These are phyloP conservation scores for Lumnitzera littorea DNA, from an alignment of 345 rosid genomes.

Conservation along the genomic window DNA sequence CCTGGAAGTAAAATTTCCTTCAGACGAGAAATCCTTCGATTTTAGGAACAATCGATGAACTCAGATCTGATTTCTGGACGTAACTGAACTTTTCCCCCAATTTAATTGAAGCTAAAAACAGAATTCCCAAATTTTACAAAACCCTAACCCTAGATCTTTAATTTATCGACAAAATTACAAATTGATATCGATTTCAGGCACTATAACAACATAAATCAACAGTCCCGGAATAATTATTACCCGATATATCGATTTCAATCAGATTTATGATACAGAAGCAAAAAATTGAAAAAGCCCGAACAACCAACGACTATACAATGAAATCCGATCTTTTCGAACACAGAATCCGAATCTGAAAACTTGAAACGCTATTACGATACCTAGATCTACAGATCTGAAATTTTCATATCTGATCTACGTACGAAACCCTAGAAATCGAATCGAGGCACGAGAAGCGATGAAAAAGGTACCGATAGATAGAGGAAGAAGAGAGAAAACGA, in stretches of 20 bases:
- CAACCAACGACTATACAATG: neutral
- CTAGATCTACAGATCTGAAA: slow-evolving; percentile 7
- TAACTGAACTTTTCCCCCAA: slow-evolving; percentile 4
- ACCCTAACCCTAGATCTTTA: slow-evolving; percentile 32
- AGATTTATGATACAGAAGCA: slow-evolving; percentile 2
- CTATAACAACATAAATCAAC: neutral
- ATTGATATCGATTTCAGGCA: slow-evolving; percentile 1
- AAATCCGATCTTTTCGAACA: neutral
- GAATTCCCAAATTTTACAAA: slow-evolving; percentile 16
- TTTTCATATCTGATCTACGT: slow-evolving; percentile 5
- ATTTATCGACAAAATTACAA: slow-evolving; percentile 10
- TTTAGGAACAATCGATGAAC: too few species aligned
- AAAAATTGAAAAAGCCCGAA: neutral
- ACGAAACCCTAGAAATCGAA: slow-evolving; percentile 24
- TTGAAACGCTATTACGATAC: neutral
- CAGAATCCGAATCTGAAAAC: neutral
- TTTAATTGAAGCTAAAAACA: neutral
- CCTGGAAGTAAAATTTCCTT: too few species aligned
- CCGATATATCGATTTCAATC: slow-evolving; percentile 13
- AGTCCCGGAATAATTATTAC: neutral
- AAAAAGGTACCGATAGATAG: slow-evolving; percentile 15
- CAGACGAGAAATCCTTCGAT: too few species aligned
- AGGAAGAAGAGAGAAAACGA: neutral
- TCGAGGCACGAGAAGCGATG: neutral
- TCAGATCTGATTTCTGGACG: neutral